Percentiles rank a stretch among this genome's conserved stretches.
phyloP scores from a whole-genome alignment of 495 filamentous ascomycete genomes.

The Xylaria intraflava region DNA sequence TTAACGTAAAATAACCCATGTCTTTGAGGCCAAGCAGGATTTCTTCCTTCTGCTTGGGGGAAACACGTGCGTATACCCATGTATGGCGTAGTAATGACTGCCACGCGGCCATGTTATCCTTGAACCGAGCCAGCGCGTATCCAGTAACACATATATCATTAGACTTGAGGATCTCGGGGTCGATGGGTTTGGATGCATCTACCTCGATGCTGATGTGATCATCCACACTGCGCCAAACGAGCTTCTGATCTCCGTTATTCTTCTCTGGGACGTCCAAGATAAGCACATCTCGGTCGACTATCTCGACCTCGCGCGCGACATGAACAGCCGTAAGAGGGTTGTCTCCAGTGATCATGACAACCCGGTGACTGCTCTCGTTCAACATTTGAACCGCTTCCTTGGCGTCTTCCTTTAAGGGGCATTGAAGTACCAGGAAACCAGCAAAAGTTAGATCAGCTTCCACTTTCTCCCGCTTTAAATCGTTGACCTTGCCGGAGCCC shows the following conservation, averaged over 20 bases:
- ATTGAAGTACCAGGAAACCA: slow-evolving; percentile 92
- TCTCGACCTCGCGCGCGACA: slow-evolving; percentile 92
- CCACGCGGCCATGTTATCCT: slow-evolving; percentile 63
- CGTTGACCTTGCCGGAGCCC: slow-evolving; percentile 77
- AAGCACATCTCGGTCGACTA: slow-evolving; percentile 90
- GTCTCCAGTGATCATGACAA: slow-evolving; percentile 99
- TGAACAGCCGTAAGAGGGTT: slow-evolving; percentile 96
- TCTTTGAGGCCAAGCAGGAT: slow-evolving; percentile 94
- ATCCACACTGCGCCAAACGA: slow-evolving; percentile 94
- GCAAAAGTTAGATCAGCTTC: slow-evolving; percentile 82
- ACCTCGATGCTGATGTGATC: slow-evolving; percentile 85
- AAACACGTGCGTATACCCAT: slow-evolving; percentile 98
- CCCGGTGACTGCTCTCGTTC: slow-evolving; percentile 96
- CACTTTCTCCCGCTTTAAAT: slow-evolving; percentile 85
- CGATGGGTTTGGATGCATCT: slow-evolving; percentile 73
- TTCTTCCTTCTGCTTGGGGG: slow-evolving; percentile 97
- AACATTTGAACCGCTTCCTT: slow-evolving; percentile 91
- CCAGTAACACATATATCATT: slow-evolving; percentile 97
- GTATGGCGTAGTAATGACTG: slow-evolving; percentile 73
- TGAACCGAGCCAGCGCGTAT: slow-evolving; percentile 86
- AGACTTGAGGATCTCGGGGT: slow-evolving; percentile 68
- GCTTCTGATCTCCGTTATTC: slow-evolving; percentile 68
- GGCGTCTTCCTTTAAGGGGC: slow-evolving; percentile 93
- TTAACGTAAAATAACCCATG: slow-evolving; percentile 93
- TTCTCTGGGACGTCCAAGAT: slow-evolving; percentile 94